Conservation (phyloP, 2,329 filamentous ascomycete genomes). For the Tricladium varicosporioides region DNA sequence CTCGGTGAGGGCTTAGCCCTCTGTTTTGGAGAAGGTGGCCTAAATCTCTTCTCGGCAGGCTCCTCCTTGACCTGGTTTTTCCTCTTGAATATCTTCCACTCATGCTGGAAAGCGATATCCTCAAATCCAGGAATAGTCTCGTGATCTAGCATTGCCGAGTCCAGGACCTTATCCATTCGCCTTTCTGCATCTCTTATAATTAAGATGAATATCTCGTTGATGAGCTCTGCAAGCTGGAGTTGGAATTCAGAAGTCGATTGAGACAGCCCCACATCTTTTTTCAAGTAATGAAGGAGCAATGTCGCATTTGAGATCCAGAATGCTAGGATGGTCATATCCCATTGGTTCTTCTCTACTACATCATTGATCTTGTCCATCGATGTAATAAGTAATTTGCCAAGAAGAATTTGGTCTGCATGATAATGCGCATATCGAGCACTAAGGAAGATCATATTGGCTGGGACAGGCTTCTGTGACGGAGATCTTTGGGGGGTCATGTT, state of each 20-base stretch:
- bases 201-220: constrained; percentile 97
- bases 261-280: constrained; percentile 83
- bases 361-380: constrained; percentile 97
- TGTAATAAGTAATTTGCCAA: constrained; percentile 75
- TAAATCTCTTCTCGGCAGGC: constrained; percentile 83
- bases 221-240: constrained; percentile 85
- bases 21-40: constrained; percentile 90
- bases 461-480: constrained; percentile 94
- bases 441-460: constrained; percentile 94
- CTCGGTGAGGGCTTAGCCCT: constrained; percentile 88
- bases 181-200: constrained; percentile 96
- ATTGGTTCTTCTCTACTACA: constrained; percentile 92
- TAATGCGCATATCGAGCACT: constrained; percentile 96
- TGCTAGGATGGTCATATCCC: constrained; percentile 99
- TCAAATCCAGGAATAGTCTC: constrained; percentile 98
- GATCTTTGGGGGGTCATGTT: constrained; percentile 97
- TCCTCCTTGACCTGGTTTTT: constrained; percentile 90
- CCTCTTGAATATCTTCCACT: constrained; percentile 95
- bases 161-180: constrained; percentile 92
- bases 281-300: constrained; percentile 90
- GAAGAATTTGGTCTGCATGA: constrained; percentile 81
- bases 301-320: constrained; percentile 99
- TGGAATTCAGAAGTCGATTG: constrained; percentile 86
- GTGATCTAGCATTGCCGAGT: constrained; percentile 92
- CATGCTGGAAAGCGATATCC: constrained; percentile 94